A percentile compares a stretch with the other conserved stretches of the same genome.
Conservation (phyloP, 345 rosid genomes). For the Melastoma malabathricum region DNA sequence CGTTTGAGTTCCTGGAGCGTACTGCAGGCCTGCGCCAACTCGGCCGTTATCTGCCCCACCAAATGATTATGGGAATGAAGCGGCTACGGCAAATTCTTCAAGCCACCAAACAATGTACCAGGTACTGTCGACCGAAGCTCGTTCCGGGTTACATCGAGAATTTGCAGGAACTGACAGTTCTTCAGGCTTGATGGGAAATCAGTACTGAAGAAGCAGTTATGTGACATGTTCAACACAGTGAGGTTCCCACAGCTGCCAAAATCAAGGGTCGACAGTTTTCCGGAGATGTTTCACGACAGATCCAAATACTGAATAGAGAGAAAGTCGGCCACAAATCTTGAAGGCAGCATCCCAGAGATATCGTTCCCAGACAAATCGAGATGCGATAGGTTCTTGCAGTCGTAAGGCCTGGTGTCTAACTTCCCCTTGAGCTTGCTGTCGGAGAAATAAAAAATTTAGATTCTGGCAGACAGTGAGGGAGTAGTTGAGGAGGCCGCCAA, state of each 20-base stretch:
- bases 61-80: slow-evolving; percentile 55
- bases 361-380: slow-evolving; percentile 54
- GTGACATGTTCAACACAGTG: slow-evolving; percentile 40
- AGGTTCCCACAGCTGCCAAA: slow-evolving; percentile 59
- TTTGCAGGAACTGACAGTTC: slow-evolving; percentile 42
- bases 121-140: slow-evolving; percentile 47
- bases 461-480: slow-evolving; percentile 49
- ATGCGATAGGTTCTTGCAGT: slow-evolving; percentile 35
- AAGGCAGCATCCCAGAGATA: slow-evolving; percentile 40
- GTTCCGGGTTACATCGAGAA: slow-evolving; percentile 48
- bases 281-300: slow-evolving; percentile 63
- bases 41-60: slow-evolving; percentile 49
- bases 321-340: slow-evolving; percentile 24
- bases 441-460: slow-evolving; percentile 57
- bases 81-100: slow-evolving; percentile 39
- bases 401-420: slow-evolving; percentile 16
- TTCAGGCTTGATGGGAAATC: slow-evolving; percentile 29
- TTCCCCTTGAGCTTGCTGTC: slow-evolving; percentile 45
- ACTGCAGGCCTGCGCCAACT: slow-evolving; percentile 45
- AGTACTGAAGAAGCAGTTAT: slow-evolving; percentile 44
- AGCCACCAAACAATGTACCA: slow-evolving; percentile 34
- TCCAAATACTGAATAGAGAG: slow-evolving; percentile 44
- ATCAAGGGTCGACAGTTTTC: slow-evolving; percentile 41
- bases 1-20: slow-evolving; percentile 48
- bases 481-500: slow-evolving; percentile 24